Conservation (phyloP, 768 basidiomycete species). For the Cystofilobasidium macerans region DNA sequence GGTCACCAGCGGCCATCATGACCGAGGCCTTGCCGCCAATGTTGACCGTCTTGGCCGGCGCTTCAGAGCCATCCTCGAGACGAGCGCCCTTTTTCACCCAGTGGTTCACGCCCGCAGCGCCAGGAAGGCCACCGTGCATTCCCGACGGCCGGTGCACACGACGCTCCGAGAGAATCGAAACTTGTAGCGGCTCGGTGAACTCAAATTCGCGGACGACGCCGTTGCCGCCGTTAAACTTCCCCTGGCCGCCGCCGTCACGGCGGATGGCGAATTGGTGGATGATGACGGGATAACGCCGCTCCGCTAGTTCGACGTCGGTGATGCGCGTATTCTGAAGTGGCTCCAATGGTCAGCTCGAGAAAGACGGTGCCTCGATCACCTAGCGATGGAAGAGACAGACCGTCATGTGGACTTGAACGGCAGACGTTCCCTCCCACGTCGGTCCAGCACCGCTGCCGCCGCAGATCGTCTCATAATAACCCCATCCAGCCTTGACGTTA, state of each 20-base stretch:
- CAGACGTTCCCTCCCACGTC: slow-evolving; percentile 25
- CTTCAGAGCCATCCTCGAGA: background rate
- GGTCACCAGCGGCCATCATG: slow-evolving; percentile 78
- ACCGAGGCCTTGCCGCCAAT: slow-evolving; percentile 81
- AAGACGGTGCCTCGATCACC: slow-evolving; percentile 2
- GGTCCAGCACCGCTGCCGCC: slow-evolving; percentile 31
- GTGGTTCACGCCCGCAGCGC: slow-evolving; percentile 64
- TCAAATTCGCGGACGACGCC: slow-evolving; percentile 34
- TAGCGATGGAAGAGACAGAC: background rate
- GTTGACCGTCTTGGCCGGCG: slow-evolving; percentile 53
- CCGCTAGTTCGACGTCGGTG: slow-evolving; percentile 28
- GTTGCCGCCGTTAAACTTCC: slow-evolving; percentile 28
- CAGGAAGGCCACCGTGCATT: slow-evolving; percentile 64
- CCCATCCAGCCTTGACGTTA: slow-evolving; percentile 21
- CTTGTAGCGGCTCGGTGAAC: slow-evolving; percentile 37
- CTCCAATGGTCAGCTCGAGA: too few species aligned
- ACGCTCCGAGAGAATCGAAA: slow-evolving; percentile 80
- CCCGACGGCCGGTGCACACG: slow-evolving; percentile 80
- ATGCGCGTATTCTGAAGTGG: slow-evolving; percentile 28
- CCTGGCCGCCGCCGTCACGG: slow-evolving; percentile 24
- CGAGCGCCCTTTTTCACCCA: slow-evolving; percentile 51
- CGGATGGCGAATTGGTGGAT: slow-evolving; percentile 30
- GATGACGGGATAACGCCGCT: slow-evolving; percentile 30
- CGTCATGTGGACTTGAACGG: slow-evolving; percentile 17
- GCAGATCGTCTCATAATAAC: slow-evolving; percentile 27